Conservation (phyloP, 2,329 filamentous ascomycete species). For the Neofusicoccum cordaticola region DNA sequence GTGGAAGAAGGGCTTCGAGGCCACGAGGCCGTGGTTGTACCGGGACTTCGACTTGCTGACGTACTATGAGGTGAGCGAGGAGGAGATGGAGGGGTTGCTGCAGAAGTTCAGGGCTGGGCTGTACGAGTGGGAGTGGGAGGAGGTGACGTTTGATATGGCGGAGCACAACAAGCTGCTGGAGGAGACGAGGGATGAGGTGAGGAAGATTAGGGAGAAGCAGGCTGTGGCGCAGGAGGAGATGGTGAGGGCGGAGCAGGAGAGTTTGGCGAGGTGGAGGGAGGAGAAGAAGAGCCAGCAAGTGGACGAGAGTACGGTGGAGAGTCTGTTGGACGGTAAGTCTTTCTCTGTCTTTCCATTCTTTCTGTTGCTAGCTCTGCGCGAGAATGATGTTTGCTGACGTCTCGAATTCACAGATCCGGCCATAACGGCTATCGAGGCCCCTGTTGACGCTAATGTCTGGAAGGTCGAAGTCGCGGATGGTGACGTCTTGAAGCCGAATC, state of each 20-base stretch:
- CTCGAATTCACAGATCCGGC: constrained; percentile 24
- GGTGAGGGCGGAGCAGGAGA: constrained; percentile 48
- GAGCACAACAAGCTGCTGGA: constrained; percentile 51
- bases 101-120: constrained; percentile 49
- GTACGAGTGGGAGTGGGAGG: constrained; percentile 52
- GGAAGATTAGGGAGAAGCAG: constrained; percentile 45
- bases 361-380: neutral
- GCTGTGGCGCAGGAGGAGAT: constrained; percentile 48
- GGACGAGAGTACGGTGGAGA: constrained; percentile 50
- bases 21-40: constrained; percentile 53
- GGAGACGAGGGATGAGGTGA: constrained; percentile 49
- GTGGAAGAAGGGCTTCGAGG: constrained; percentile 49
- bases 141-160: constrained; percentile 54
- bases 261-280: constrained; percentile 40
- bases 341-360: neutral
- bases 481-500: constrained; percentile 32
- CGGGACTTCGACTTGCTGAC: constrained; percentile 57
- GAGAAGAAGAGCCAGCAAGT: constrained; percentile 45
- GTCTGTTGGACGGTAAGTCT: constrained; percentile 44
- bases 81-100: constrained; percentile 50
- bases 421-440: constrained; percentile 40
- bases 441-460: constrained; percentile 48
- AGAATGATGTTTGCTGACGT: constrained; percentile 17
- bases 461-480: constrained; percentile 42
- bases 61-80: constrained; percentile 53